Evolutionary conservation across 83 land plant genomes (phyloP).

Genomic region (Thuja plicata): DNA sequence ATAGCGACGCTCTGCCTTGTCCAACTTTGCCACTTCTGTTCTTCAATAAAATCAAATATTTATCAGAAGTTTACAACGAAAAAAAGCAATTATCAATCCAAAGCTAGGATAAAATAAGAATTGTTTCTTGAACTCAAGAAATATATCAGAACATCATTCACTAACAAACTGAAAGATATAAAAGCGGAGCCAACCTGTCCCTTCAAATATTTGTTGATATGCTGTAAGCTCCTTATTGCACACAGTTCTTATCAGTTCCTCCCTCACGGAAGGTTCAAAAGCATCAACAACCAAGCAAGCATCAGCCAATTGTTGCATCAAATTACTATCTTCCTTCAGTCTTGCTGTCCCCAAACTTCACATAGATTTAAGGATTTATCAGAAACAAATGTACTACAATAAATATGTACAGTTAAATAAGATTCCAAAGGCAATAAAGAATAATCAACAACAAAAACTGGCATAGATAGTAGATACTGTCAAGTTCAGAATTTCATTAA

Average conservation of each 20-base stretch:
- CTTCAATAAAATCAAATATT: neutral
- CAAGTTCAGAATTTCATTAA: too few species aligned
- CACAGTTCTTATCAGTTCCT: constrained; percentile 86
- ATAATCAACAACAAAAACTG: too few species aligned
- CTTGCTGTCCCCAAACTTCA: constrained; percentile 95
- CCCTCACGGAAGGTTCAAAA: constrained; percentile 90
- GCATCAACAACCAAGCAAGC: constrained; percentile 99
- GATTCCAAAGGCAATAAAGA: too few species aligned
- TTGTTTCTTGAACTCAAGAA: neutral
- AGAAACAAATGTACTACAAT: too few species aligned
- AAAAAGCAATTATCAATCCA: neutral
- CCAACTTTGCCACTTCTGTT: constrained; percentile 89
- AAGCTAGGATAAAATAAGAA: neutral
- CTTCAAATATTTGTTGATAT: constrained; percentile 96
- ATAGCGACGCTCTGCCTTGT: constrained; percentile 94
- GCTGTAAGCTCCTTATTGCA: constrained; percentile 96
- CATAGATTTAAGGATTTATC: neutral
- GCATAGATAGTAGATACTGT: too few species aligned
- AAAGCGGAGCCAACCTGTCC: constrained; percentile 64
- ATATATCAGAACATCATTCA: neutral
- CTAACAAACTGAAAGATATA: neutral
- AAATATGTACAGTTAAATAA: too few species aligned
- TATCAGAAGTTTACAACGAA: neutral
- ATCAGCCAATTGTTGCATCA: constrained; percentile 91
- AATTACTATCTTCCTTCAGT: constrained; percentile 84